Evolutionary conservation across 2,329 filamentous ascomycete genomes (phyloP).

Genomic region (Xylaria sp.): DNA sequence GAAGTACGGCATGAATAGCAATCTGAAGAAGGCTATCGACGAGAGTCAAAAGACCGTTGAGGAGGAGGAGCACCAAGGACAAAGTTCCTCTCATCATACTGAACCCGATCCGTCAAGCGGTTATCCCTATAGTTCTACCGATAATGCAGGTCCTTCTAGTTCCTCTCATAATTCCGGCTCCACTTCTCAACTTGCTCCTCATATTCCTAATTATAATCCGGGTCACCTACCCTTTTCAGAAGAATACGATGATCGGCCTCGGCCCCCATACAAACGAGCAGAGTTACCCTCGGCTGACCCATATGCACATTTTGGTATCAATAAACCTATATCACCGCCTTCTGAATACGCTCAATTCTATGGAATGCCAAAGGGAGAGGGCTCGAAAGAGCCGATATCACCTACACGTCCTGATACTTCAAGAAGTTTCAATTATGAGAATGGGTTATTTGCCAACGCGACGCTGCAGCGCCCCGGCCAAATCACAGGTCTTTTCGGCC

Average conservation of each 20-base stretch:
- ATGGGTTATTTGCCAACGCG: conserved; percentile 49
- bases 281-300: conserved; percentile 32
- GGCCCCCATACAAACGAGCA: conserved; percentile 34
- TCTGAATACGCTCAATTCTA: conserved; percentile 41
- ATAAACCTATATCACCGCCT: conserved; percentile 38
- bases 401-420: conserved; percentile 42
- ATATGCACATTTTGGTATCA: conserved; percentile 31
- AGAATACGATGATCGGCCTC: conserved; percentile 5
- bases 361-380: conserved; percentile 41
- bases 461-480: conserved; percentile 40
- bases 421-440: conserved; percentile 52
- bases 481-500: background rate
- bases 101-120: background rate
- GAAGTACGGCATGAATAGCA: conserved; percentile 40
- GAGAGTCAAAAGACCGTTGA: conserved; percentile 38
- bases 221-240: conserved; percentile 26
- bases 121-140: background rate
- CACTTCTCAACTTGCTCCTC: conserved; percentile 11
- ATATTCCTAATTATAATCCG: conserved; percentile 35
- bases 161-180: conserved; percentile 1
- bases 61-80: conserved; percentile 23
- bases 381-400: conserved; percentile 38
- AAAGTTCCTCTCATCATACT: background rate
- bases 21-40: conserved; percentile 37
- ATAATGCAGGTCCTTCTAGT: background rate